Base-by-base conservation (phyloP, 331 rosid genomes). In the Quercus phellos region DNA sequence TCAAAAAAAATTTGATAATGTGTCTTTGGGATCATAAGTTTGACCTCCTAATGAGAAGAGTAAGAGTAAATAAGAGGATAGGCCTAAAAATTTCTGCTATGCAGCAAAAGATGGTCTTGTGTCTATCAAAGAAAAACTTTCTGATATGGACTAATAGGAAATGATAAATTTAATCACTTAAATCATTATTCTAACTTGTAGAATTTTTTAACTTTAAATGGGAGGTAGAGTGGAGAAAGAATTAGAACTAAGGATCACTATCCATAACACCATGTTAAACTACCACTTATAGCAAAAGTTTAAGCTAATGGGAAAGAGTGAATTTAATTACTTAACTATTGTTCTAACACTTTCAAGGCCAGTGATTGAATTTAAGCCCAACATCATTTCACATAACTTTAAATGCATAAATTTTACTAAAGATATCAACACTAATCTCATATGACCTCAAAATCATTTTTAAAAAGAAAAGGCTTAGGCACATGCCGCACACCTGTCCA, bases 401-500 rank as follows among this genome's bases (percentile, higher is more conserved):
- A 13, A 34, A 35, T 18, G 51, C 46, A 66, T 13, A 64, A 5
- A 64, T 32, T 32, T 32, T 43, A 66, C 7, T 17, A 34, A 66
- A 34, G 26, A 18, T 18, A 34, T 66, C 8, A 66, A 32, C 4
- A 10, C 51, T 8, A 34, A 66, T 66, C 26, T 6, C 71, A 34
- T 32, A 66, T 66, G 34, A 34, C 71, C 16, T 18, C 30, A 4
- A 27, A 19, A 5, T 58, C 2, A 61, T 21, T 34, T 30, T 51
- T 21, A 43, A 16, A 59, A 71, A 34, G 66, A 38, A 30, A 58
- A 55, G 77, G 67, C 24, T 69, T 42, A 51, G 71, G 73, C 73
- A 63, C 26, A 24, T 1, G 26, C 26, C 26, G 26, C 26, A 24
- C 60, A 95, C 99, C 99, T 95, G 99, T 81, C 94, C 96, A 3